These are phyloP conservation scores for Naganishia onofrii DNA, from an alignment of 768 basidiomycete genomes.

Conservation along the genomic window DNA sequence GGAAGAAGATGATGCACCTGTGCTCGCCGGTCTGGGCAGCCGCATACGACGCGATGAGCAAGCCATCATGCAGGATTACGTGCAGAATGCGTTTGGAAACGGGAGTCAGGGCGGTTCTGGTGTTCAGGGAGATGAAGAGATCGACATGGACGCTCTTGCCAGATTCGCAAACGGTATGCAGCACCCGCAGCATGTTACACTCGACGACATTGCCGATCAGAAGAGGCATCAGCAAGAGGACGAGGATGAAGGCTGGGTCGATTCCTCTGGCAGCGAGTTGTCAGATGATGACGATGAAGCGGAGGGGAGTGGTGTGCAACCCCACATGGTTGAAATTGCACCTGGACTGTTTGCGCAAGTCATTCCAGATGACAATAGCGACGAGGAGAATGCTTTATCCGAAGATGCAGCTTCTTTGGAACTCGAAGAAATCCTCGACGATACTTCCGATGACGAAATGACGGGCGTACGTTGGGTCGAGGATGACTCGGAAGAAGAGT, in stretches of 20 bases:
- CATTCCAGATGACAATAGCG: background rate
- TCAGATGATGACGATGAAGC: conserved; percentile 23
- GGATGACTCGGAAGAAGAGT: conserved; percentile 32
- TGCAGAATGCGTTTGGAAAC: conserved; percentile 18
- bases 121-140: background rate
- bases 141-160: conserved; percentile 20
- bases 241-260: conserved; percentile 32
- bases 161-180: conserved; percentile 29
- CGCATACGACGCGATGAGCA: conserved; percentile 15
- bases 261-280: conserved; percentile 32
- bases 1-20: conserved; percentile 34
- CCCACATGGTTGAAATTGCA: conserved; percentile 23
- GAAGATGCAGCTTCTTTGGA: conserved; percentile 22
- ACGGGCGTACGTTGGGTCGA: conserved; percentile 28
- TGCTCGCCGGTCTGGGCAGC: conserved; percentile 1
- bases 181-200: conserved; percentile 22
- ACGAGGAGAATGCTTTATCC: conserved; percentile 13
- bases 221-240: conserved; percentile 30
- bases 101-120: background rate
- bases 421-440: conserved; percentile 22
- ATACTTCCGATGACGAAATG: conserved; percentile 35
- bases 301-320: background rate
- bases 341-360: conserved; percentile 25
- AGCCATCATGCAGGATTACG: conserved; percentile 11
- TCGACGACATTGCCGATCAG: conserved; percentile 31